These are phyloP conservation scores for Polytolypa hystricis DNA, from an alignment of 2,329 filamentous ascomycete genomes.

Conservation along the genomic window DNA sequence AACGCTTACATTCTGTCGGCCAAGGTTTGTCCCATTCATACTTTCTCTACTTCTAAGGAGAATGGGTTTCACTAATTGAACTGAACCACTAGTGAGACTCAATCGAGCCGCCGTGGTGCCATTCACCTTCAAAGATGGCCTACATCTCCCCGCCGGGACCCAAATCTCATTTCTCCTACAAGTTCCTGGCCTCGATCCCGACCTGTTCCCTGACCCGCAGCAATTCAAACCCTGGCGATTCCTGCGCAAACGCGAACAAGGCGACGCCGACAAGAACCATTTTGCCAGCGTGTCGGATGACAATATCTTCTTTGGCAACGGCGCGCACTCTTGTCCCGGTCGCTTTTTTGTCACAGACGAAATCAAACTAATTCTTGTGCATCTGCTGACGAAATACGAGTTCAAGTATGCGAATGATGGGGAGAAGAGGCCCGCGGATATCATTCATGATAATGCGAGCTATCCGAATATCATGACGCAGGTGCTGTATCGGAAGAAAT, in stretches of 20 bases:
- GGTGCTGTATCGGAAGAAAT: too few relatives aligned
- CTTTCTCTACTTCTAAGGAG: not conserved
- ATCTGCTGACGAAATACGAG: slow-evolving; percentile 8
- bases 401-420: too few relatives aligned
- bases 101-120: too few relatives aligned
- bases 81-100: slow-evolving; percentile 5
- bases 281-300: slow-evolving; percentile 2
- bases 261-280: slow-evolving; percentile 1
- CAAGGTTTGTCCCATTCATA: not conserved
- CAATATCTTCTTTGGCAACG: slow-evolving; percentile 8
- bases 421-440: too few relatives aligned
- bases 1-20: too few relatives aligned
- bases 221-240: slow-evolving; percentile 7
- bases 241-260: slow-evolving; percentile 5
- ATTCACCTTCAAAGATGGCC: too few relatives aligned
- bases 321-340: slow-evolving; percentile 8
- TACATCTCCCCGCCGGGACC: too few relatives aligned
- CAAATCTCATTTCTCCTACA: not conserved
- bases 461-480: too few relatives aligned
- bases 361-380: slow-evolving; percentile 8
- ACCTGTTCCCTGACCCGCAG: not conserved
- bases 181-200: slow-evolving; percentile 4
- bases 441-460: too few relatives aligned
- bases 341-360: slow-evolving; percentile 9
- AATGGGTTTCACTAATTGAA: slow-evolving; percentile 2